Conservation (phyloP, 1,139 yeast genomes). For the Wickerhamomyces sp. region DNA sequence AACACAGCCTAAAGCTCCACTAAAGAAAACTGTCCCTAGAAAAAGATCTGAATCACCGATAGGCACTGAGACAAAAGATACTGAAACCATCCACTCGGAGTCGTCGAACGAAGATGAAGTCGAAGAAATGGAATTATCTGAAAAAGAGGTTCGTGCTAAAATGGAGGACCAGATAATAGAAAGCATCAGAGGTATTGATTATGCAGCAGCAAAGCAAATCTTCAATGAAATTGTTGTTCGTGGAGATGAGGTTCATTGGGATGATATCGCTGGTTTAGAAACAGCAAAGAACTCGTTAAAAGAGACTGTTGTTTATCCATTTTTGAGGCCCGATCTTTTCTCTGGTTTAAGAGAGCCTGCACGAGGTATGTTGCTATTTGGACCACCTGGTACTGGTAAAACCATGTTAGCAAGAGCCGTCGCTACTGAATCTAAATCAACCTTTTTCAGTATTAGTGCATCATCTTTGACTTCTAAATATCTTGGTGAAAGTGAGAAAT, state of each 20-base stretch:
- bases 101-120: constrained; percentile 20
- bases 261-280: constrained; percentile 92
- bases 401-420: constrained; percentile 98
- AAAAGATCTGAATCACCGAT: constrained; percentile 19
- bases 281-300: constrained; percentile 84
- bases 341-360: constrained; percentile 94
- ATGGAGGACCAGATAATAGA: constrained; percentile 35
- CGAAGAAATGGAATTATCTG: constrained; percentile 21
- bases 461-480: constrained; percentile 89
- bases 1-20: constrained; percentile 1
- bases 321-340: constrained; percentile 87
- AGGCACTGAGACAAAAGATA: constrained; percentile 26
- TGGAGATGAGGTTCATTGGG: constrained; percentile 97
- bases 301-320: constrained; percentile 96
- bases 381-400: constrained; percentile 98
- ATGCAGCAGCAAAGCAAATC: constrained; percentile 76
- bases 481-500: constrained; percentile 91
- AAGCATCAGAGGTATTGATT: constrained; percentile 44
- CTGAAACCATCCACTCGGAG: constrained; percentile 28
- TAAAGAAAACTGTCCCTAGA: constrained; percentile 7
- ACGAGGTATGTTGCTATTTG: constrained; percentile 91
- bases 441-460: constrained; percentile 89
- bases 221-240: constrained; percentile 87
- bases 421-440: constrained; percentile 93
- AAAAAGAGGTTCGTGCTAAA: constrained; percentile 26